Percentiles rank a stretch among this genome's conserved stretches.
These are phyloP conservation scores for Iberis pinnata DNA, from an alignment of 345 rosid species.

Conservation along the genomic window DNA sequence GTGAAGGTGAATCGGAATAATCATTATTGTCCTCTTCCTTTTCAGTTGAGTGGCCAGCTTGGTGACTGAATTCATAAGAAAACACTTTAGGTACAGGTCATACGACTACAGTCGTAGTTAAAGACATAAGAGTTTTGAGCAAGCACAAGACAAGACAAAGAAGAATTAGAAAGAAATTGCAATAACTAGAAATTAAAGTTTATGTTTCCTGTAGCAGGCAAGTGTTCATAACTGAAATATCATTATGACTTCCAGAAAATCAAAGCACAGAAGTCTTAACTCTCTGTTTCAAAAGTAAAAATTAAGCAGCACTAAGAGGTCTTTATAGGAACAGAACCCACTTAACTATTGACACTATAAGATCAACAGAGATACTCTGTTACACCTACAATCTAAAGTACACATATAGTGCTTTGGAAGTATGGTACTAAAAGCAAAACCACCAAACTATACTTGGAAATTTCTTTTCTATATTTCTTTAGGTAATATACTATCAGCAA, in stretches of 20 bases:
- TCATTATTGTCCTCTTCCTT: conserved; percentile 52
- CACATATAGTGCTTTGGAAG: background rate
- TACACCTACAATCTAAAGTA: conserved; percentile 6
- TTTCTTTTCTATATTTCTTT: background rate
- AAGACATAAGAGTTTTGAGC: background rate
- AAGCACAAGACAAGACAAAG: background rate
- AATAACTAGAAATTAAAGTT: background rate
- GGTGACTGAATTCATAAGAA: conserved; percentile 37
- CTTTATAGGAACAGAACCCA: conserved; percentile 1
- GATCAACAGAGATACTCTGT: conserved; percentile 4
- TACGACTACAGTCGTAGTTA: conserved; percentile 6
- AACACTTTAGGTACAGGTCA: conserved; percentile 12
- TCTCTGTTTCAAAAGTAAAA: background rate
- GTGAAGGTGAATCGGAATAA: conserved; percentile 40
- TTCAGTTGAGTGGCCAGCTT: conserved; percentile 30
- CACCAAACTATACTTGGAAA: background rate
- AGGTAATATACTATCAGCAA: background rate
- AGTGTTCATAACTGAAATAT: background rate
- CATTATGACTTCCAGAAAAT: conserved; percentile 2
- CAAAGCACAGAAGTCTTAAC: background rate
- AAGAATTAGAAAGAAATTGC: background rate
- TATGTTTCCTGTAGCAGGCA: background rate
- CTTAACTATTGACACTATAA: background rate
- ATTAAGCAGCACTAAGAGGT: background rate
- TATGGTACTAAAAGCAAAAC: conserved; percentile 8